Evolutionary conservation across 306 rosid genomes (phyloP).

Genomic region (Medicago ruthenica): DNA sequence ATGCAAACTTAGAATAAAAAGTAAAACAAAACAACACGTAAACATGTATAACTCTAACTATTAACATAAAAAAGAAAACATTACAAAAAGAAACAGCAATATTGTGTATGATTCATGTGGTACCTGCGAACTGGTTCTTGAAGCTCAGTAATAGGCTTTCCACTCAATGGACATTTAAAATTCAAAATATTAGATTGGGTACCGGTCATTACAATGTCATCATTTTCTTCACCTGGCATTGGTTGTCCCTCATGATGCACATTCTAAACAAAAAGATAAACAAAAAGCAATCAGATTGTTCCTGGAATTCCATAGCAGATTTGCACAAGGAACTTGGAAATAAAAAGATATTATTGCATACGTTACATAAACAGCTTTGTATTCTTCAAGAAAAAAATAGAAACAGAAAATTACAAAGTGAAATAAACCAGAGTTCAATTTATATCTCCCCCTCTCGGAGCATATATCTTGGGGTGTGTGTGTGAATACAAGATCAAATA

Average conservation of each 20-base stretch:
- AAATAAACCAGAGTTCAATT: constrained; percentile 16
- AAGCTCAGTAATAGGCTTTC: constrained; percentile 79
- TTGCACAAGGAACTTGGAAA: constrained; percentile 32
- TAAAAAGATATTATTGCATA: constrained; percentile 8
- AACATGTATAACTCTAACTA: constrained; percentile 13
- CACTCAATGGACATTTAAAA: constrained; percentile 75
- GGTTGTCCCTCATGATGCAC: constrained; percentile 91
- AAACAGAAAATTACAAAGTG: constrained; percentile 20
- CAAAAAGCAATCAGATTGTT: constrained; percentile 34
- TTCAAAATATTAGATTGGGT: constrained; percentile 75
- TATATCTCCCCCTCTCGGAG: constrained; percentile 15
- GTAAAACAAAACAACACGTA: neutral
- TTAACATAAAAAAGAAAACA: constrained; percentile 11
- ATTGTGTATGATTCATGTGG: constrained; percentile 22
- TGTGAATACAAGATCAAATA: neutral
- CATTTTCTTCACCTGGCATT: constrained; percentile 95
- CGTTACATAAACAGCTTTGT: constrained; percentile 20
- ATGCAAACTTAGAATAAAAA: neutral
- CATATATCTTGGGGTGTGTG: neutral
- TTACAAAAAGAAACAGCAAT: constrained; percentile 23
- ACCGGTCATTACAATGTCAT: constrained; percentile 89
- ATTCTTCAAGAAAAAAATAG: constrained; percentile 15
- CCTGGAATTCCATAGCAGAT: constrained; percentile 14
- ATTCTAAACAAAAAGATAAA: constrained; percentile 64
- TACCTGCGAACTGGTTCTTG: constrained; percentile 91